Evolutionary conservation across 257 asterid species (phyloP).

Genomic region (Forsythia viridissima): DNA sequence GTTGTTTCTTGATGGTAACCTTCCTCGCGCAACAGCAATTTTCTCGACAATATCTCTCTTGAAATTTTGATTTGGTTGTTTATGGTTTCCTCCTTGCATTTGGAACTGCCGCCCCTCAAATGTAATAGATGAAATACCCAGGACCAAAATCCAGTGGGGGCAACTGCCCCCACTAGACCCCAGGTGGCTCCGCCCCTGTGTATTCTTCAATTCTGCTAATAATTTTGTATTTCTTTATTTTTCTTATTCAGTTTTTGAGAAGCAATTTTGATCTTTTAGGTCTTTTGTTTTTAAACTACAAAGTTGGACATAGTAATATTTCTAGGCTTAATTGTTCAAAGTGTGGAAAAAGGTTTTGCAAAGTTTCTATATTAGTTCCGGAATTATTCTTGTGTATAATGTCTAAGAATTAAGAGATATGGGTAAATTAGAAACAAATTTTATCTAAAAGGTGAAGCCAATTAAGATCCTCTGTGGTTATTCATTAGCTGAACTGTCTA

Average conservation of each 20-base stretch:
- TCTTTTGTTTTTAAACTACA: background rate
- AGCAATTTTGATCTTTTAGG: background rate
- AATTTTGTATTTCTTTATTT: background rate
- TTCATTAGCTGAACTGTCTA: background rate
- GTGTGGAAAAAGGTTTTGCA: background rate
- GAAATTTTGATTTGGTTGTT: too few relatives aligned
- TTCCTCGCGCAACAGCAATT: too few relatives aligned
- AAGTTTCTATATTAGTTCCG: background rate
- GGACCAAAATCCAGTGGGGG: too few relatives aligned
- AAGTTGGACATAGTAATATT: background rate
- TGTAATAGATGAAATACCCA: too few relatives aligned
- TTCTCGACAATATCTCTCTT: too few relatives aligned
- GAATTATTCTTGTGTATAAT: background rate
- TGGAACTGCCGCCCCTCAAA: too few relatives aligned
- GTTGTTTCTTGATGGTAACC: too few relatives aligned
- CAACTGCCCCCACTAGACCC: too few relatives aligned
- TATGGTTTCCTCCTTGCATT: too few relatives aligned
- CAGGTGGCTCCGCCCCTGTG: too few relatives aligned
- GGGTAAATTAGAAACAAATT: background rate
- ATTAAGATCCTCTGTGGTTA: background rate
- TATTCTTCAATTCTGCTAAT: background rate
- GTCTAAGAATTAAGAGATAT: background rate
- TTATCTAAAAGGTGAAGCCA: background rate
- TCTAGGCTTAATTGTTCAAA: background rate
- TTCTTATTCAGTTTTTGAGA: background rate